phyloP scores from a whole-genome alignment of 208 protist genomes.

The Trypanosoma cruzi region DNA sequence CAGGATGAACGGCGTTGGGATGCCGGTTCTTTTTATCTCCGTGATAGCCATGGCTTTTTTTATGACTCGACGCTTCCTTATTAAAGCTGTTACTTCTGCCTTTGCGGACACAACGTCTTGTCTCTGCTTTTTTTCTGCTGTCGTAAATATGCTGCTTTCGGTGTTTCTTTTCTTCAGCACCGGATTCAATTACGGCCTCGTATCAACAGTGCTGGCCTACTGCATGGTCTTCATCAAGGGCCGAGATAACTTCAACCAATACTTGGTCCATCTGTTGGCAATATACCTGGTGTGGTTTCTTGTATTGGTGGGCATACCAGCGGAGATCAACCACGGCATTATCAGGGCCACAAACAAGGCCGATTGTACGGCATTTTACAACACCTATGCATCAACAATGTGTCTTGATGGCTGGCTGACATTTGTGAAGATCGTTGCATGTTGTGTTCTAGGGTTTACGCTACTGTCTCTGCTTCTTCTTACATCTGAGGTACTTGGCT shows the following conservation, averaged over 20 bases:
- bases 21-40: conserved; percentile 25
- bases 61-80: background rate
- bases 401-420: conserved; percentile 14
- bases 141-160: conserved; percentile 17
- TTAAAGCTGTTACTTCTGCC: background rate
- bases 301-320: conserved; percentile 13
- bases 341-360: conserved; percentile 20
- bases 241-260: background rate
- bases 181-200: conserved; percentile 24
- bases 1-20: conserved; percentile 20
- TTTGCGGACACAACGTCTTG: background rate
- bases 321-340: conserved; percentile 6
- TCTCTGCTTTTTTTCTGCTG: conserved; percentile 3
- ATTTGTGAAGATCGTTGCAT: conserved; percentile 12
- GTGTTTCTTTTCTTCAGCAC: conserved; percentile 27
- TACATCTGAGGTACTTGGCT: conserved; percentile 1
- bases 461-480: conserved; percentile 4
- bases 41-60: background rate
- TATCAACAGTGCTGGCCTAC: conserved; percentile 24
- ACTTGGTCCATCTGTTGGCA: background rate
- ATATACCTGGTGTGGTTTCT: conserved; percentile 19
- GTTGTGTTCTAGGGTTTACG: conserved; percentile 11
- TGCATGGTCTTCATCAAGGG: background rate
- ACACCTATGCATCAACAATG: conserved; percentile 3
- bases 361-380: conserved; percentile 5